Percentiles rank a stretch among this genome's conserved stretches.
These are phyloP conservation scores for Achlya hypogyna DNA, from an alignment of 352 stramenopile genomes.

Conservation along the genomic window DNA sequence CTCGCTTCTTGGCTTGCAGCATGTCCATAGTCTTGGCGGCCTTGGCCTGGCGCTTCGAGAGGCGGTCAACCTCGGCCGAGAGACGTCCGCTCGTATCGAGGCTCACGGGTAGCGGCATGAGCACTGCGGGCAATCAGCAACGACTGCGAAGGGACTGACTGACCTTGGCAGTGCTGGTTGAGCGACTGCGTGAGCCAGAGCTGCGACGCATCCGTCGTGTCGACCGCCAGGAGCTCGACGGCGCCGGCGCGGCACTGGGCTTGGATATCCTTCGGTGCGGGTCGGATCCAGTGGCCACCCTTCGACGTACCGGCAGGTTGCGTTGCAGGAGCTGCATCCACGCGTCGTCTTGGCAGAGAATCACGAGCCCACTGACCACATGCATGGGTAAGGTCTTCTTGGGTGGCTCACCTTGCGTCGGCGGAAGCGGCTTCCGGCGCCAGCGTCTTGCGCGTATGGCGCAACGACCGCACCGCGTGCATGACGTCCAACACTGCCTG, in stretches of 20 bases:
- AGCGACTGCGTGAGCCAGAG: constrained; percentile 13
- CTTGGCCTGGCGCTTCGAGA: constrained; percentile 59
- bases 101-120: constrained; percentile 52
- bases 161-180: not conserved
- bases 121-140: constrained; percentile 28
- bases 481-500: constrained; percentile 87
- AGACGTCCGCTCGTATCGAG: constrained; percentile 57
- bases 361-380: constrained; percentile 71
- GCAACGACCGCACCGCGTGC: constrained; percentile 92
- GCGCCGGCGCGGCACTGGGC: constrained; percentile 9
- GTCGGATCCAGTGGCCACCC: not conserved
- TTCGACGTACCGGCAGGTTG: not conserved
- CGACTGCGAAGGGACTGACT: no score
- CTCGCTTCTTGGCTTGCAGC: constrained; percentile 33
- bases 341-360: constrained; percentile 81
- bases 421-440: not conserved
- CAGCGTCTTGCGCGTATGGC: constrained; percentile 26
- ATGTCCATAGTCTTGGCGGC: constrained; percentile 35
- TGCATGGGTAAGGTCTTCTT: not conserved
- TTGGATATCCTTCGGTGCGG: not conserved
- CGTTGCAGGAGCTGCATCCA: constrained; percentile 55
- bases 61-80: constrained; percentile 41
- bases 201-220: not conserved
- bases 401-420: not conserved
- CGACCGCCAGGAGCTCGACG: not conserved